Conservation (phyloP, 345 rosid genomes). For the Eucalyptus leucophloia region DNA sequence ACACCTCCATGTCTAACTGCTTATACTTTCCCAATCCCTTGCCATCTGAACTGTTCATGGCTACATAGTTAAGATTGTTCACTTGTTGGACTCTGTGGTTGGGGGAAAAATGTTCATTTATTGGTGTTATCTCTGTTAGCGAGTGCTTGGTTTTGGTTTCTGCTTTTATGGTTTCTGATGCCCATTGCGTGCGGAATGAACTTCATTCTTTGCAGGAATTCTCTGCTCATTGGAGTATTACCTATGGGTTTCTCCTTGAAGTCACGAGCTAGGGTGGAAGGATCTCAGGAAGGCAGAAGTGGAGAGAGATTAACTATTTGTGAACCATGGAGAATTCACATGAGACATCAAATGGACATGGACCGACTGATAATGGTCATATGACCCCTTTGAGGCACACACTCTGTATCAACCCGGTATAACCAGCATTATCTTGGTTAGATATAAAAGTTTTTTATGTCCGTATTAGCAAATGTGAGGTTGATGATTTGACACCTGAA, state of each 20-base stretch:
- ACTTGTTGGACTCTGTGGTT: neutral
- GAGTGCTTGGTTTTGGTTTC: neutral
- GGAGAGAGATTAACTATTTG: neutral
- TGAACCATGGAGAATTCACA: conserved; percentile 41
- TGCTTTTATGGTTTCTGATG: neutral
- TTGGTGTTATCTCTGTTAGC: neutral
- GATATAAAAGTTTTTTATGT: conserved; percentile 89
- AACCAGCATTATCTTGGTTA: conserved; percentile 40
- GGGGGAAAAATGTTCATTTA: neutral
- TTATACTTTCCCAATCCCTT: neutral
- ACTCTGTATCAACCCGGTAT: conserved; percentile 14
- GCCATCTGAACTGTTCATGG: neutral
- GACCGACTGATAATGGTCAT: conserved; percentile 17
- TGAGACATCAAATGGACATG: conserved; percentile 20
- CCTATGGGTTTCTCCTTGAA: neutral
- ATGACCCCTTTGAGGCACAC: conserved; percentile 4
- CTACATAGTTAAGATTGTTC: neutral
- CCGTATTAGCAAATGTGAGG: conserved; percentile 46
- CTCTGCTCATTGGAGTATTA: neutral
- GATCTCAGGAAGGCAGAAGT: conserved; percentile 1
- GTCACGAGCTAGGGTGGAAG: conserved; percentile 6
- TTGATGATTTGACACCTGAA: conserved; percentile 55
- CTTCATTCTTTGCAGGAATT: neutral
- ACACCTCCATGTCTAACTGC: neutral
- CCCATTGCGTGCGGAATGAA: neutral